Evolutionary conservation across 2,329 filamentous ascomycete genomes (phyloP), one percentile per base, ranked within the genome.

Genomic region (Fusarium phyllophilum): DNA sequence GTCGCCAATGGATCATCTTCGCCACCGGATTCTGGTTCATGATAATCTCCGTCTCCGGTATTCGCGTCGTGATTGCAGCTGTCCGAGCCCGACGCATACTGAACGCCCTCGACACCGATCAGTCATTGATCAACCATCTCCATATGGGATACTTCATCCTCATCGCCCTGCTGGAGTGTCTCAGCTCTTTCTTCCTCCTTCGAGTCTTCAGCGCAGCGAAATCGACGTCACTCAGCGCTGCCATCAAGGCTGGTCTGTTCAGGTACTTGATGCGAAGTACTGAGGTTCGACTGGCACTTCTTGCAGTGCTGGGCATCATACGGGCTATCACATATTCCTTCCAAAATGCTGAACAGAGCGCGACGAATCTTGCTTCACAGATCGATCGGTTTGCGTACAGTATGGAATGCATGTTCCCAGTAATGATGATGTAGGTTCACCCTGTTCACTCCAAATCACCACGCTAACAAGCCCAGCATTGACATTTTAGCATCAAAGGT

Each of bases 21-120:
- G 83, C 86, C 44, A 78, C 79, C 8, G 84, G 91, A 9, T 88
- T 91, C 73, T 91, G 89, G 70, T 86, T 85, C 8, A 88, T 91
- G 70, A 81, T 91, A 41, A 81, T 85, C 3, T 81, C 89, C 15
- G 87, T 90, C 42, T 78, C 81, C 5, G 79, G 85, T 1, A 84
- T 90, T 44, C 86, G 89, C 51, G 75, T 85, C 15, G 70, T 77
- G 20, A 84, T 85, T 45, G 76, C 81, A 18, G 73, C 78, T 8
- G 74, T 77, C 3, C 76, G 84, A 33, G 75, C 79, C 6, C 74
- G 71, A 12, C 78, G 78, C 42, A 80, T 84, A 14, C 22, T 82
- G 5, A 67, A 73, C 12, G 75, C 66, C 4, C 68, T 73, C 14
- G 57, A 72, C 5, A 65, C 60, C 4, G 68, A 79, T 2, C 83